Base-by-base conservation (phyloP, 805 yeast genomes). In the Metschnikowia cerradonensis region DNA sequence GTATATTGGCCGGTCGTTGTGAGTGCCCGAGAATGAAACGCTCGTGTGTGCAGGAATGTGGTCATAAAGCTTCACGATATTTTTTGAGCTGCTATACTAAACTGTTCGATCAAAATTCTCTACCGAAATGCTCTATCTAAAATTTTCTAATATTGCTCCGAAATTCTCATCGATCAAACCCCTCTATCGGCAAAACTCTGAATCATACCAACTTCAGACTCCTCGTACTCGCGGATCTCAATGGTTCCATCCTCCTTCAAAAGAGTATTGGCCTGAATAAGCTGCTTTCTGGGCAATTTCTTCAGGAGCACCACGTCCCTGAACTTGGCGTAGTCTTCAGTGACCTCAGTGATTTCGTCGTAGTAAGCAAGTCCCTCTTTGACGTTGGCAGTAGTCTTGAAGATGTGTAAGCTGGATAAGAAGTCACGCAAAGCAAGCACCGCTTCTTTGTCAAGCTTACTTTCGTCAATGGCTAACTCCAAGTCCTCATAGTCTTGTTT, bases 201-300 rank as follows among this genome's bases (percentile, higher is more conserved):
- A 61, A 90, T 86, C 86, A 90, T 78, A 26, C 96, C 96, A 34
- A 74, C 72, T 57, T 82, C 83, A 11, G 83, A 75, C 63, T 87
- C 92, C 26, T 80, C 84, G 60, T 90, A 90, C 63, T 88, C 96
- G 51, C 74, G 76, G n/a, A 89, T 73, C 38, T 68, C 75, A 32
- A 85, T 82, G 6, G 64, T 66, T 7, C 67, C 75, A 4, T 67
- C 76, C 8, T 62, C 72, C 13, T 64, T 57, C 41, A 81, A 54
- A 23, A 70, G 58, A 7, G 96, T 86, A 68, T 90, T 90, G 26
- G 90, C 88, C 68, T 90, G 97, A 51, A 90, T 82, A 58, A 85
- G 79, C 65, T 88, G 95, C 67, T 83, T 85, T 67, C 97, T 80
- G 54, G 97, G 96, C 59, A 85, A 75, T 68, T 88, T 87, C 65